Base-by-base conservation (phyloP, 2,329 filamentous ascomycete genomes). In the Cladosporium sp. region DNA sequence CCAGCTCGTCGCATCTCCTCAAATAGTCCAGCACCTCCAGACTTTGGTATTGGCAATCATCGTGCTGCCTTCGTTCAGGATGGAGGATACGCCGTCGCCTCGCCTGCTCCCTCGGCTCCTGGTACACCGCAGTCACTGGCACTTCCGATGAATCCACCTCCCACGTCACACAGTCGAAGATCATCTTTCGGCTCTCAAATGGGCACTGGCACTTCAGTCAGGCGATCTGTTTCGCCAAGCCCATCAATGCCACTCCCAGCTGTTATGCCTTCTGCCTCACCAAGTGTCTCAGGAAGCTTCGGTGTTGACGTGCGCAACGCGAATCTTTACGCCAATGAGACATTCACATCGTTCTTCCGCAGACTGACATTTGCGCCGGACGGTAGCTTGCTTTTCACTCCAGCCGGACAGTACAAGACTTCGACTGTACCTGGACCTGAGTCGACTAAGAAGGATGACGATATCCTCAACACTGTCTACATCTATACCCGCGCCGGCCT, bases 401-500 rank as follows among this genome's bases (percentile, higher is more conserved):
- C 94, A 2, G 93, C 94, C 1, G 94, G 94, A 7, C 94, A 97
- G 70, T 97, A 94, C 74, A 95, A 96, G 71, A 89, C 88, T 2
- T 84, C 91, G 51, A 77, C 79, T 20, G 15, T 47, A 20, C 52
- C 52, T 19, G 52, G 52, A 17, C 52, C 52, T 4, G 83, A 85
- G 48, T 77, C 86, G 20, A 83, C 83, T 49, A 89, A 91, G 61
- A 76, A 79, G n/a, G 70, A 80, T 1, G 93, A 94, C 65, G 93
- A 99, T 64, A 83, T 97, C 52, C 91, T 89, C 66, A 99, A 99
- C 70, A 99, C 94, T 0, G 95, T 99, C 20, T 99, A 99, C 74
- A 94, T 99, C 55, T 99, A 99, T 73, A 97, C 93, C 0, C 83
- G 94, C 66, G 94, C 92, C 28, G 94, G 94, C 22, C 91, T 99